phyloP scores from a whole-genome alignment of 2,329 filamentous ascomycete genomes.

The Ophiostoma pallidulum region DNA sequence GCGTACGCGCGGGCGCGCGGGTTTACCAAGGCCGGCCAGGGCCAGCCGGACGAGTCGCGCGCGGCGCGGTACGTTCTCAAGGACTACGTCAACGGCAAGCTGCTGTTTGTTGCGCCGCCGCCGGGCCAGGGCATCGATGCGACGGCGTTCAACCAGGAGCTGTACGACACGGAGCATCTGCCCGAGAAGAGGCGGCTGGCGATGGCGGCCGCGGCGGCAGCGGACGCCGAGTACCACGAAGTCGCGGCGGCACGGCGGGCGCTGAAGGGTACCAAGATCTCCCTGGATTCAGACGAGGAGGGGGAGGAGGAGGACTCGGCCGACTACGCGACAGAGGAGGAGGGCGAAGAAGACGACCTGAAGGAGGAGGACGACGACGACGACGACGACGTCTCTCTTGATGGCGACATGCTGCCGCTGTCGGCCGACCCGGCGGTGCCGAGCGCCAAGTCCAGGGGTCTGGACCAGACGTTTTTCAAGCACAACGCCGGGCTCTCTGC shows the following conservation, averaged over 20 bases:
- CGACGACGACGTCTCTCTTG: conserved; percentile 30
- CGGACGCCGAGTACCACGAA: no score
- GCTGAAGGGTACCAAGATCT: conserved; percentile 1
- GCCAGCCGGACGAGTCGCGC: conserved; percentile 86
- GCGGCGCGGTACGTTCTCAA: conserved; percentile 86
- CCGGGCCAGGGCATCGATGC: conserved; percentile 56
- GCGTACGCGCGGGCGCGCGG: conserved; percentile 85
- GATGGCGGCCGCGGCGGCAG: conserved; percentile 37
- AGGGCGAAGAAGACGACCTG: not conserved
- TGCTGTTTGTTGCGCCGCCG: conserved; percentile 84
- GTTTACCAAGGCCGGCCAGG: conserved; percentile 80
- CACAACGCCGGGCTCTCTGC: conserved; percentile 43
- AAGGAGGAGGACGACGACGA: conserved; percentile 26
- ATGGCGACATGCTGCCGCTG: conserved; percentile 34
- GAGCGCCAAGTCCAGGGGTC: conserved; percentile 55
- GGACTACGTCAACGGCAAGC: conserved; percentile 94
- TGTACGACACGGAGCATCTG: conserved; percentile 76
- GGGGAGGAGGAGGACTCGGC: conserved; percentile 1
- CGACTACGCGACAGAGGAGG: not conserved
- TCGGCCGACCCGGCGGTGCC: conserved; percentile 40
- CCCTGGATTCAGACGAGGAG: not conserved
- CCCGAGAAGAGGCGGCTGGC: conserved; percentile 69
- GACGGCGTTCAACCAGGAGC: conserved; percentile 73
- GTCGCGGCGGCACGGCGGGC: no score
- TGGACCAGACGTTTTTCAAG: conserved; percentile 94